Evolutionary conservation across 495 filamentous ascomycete species (phyloP).

Genomic region (Hypoxylon cercidicola): DNA sequence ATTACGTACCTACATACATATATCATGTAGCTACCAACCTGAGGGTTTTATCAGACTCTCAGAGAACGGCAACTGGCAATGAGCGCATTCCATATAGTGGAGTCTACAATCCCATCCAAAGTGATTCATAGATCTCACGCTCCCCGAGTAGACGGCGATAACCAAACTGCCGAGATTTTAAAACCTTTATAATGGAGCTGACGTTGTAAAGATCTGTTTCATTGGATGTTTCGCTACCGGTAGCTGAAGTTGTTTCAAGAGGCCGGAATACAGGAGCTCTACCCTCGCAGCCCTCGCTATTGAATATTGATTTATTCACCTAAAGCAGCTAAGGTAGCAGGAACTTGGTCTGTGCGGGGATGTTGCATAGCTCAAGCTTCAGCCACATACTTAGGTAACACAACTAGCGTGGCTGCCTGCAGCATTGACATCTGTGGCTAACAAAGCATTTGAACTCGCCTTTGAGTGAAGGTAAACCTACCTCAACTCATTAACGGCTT

Average conservation of each 20-base stretch:
- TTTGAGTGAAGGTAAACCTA: too few species aligned
- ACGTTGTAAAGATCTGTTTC: constrained; percentile 11
- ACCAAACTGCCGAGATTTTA: constrained; percentile 16
- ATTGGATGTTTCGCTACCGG: constrained; percentile 15
- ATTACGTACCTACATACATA: too few species aligned
- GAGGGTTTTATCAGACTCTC: not conserved
- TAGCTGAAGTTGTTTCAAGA: constrained; percentile 19
- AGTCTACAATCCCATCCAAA: not conserved
- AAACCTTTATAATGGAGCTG: not conserved
- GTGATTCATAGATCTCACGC: not conserved
- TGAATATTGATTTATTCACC: constrained; percentile 1
- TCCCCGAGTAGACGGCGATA: constrained; percentile 15
- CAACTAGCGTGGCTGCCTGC: too few species aligned
- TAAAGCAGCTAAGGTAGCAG: constrained; percentile 28
- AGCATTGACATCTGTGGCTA: not conserved
- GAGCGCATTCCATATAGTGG: constrained; percentile 20
- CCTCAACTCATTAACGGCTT: too few species aligned
- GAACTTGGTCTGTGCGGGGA: not conserved
- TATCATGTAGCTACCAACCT: not conserved
- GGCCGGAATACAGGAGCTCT: constrained; percentile 18
- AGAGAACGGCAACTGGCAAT: constrained; percentile 4
- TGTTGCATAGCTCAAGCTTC: constrained; percentile 8
- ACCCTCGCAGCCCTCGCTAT: too few species aligned
- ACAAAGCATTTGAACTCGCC: not conserved
- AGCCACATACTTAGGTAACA: too few species aligned